Percentiles rank a stretch among this genome's conserved stretches.
These are phyloP conservation scores for Neurospora discreta DNA, from an alignment of 495 filamentous ascomycete genomes.

Conservation along the genomic window DNA sequence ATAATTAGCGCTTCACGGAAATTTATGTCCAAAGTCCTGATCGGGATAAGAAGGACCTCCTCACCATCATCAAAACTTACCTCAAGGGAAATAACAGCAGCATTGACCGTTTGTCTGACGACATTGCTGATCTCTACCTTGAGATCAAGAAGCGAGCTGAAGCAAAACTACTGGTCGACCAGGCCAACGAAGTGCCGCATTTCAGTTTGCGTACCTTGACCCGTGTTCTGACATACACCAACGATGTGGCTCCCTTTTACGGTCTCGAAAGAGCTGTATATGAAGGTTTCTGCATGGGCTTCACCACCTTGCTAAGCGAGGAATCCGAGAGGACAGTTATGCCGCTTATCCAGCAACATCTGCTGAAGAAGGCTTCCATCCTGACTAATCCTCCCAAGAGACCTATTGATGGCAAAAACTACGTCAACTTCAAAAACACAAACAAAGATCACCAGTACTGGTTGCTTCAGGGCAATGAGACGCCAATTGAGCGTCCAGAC, in stretches of 20 bases:
- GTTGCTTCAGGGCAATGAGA: slow-evolving; percentile 62
- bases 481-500: slow-evolving; percentile 60
- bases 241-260: slow-evolving; percentile 73
- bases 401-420: slow-evolving; percentile 62
- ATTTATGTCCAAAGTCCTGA: slow-evolving; percentile 87
- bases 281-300: slow-evolving; percentile 98
- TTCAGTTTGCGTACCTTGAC: slow-evolving; percentile 96
- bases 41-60: slow-evolving; percentile 66
- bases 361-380: slow-evolving; percentile 54
- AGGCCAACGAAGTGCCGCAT: slow-evolving; percentile 84
- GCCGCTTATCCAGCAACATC: slow-evolving; percentile 69
- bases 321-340: slow-evolving; percentile 67
- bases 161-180: slow-evolving; percentile 78
- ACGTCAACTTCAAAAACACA: slow-evolving; percentile 62
- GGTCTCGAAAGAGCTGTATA: slow-evolving; percentile 79
- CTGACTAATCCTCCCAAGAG: slow-evolving; percentile 63
- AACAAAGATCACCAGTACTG: slow-evolving; percentile 70
- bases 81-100: slow-evolving; percentile 55
- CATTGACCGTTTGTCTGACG: slow-evolving; percentile 55
- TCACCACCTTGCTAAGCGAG: slow-evolving; percentile 71
- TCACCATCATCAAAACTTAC: slow-evolving; percentile 77
- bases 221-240: slow-evolving; percentile 74
- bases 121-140: slow-evolving; percentile 76
- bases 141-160: slow-evolving; percentile 73
- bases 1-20: slow-evolving; percentile 84